phyloP scores from a whole-genome alignment of 164 flowering plant species.

The Tetrastigma voinierianum region DNA sequence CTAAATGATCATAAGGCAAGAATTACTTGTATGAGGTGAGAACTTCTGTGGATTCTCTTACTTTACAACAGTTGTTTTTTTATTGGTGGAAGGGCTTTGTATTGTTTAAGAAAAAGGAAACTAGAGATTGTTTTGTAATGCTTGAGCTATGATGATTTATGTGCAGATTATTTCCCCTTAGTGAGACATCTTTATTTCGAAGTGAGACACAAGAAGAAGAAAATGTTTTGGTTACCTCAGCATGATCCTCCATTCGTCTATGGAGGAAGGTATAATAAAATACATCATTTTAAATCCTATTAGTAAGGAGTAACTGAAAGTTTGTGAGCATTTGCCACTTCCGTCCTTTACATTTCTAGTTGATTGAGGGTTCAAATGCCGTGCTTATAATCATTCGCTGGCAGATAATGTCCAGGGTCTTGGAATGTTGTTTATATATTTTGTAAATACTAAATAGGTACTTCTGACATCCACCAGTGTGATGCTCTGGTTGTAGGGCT shows the following conservation, averaged over 20 bases:
- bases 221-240: slow-evolving; percentile 63
- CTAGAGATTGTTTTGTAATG: no score
- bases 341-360: background rate
- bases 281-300: background rate
- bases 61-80: no score
- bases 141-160: slow-evolving; percentile 7
- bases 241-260: slow-evolving; percentile 64
- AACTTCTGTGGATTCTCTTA: no score
- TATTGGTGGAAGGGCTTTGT: no score
- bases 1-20: no score
- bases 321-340: background rate
- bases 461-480: background rate
- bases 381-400: background rate
- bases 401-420: background rate
- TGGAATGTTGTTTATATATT: background rate
- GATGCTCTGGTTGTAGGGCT: slow-evolving; percentile 34
- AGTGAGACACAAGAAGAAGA: slow-evolving; percentile 33
- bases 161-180: slow-evolving; percentile 54
- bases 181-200: slow-evolving; percentile 42
- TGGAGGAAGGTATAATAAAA: slow-evolving; percentile 71
- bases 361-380: background rate
- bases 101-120: no score
- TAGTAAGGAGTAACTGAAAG: background rate
- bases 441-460: background rate
- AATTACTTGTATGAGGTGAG: no score